Percentiles rank a stretch among this genome's conserved stretches.
Evolutionary conservation across 331 rosid species (phyloP).

Genomic region (Quercus tomentella): DNA sequence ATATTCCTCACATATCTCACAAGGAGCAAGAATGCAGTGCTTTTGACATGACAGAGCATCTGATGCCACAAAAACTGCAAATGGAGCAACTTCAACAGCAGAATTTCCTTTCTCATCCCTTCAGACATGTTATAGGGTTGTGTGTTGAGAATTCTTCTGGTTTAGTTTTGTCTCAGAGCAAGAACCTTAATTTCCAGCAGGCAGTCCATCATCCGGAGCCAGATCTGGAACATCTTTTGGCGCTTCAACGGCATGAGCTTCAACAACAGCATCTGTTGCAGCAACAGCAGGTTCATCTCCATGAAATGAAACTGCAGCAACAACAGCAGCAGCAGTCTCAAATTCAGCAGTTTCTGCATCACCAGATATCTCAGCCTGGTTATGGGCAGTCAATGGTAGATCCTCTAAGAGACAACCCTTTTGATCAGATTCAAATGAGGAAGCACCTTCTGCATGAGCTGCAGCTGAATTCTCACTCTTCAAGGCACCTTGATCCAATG

Average conservation of each 20-base stretch:
- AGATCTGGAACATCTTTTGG: constrained; percentile 54
- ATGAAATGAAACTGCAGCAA: constrained; percentile 55
- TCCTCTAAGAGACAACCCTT: constrained; percentile 41
- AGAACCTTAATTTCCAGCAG: constrained; percentile 38
- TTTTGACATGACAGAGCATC: constrained; percentile 40
- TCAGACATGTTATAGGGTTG: constrained; percentile 34
- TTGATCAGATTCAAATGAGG: constrained; percentile 50
- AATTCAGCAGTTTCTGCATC: constrained; percentile 53
- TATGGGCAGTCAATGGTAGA: constrained; percentile 51
- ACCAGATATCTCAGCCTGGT: constrained; percentile 47
- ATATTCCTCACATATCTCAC: constrained; percentile 37
- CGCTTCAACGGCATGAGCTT: constrained; percentile 49
- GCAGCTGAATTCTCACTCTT: constrained; percentile 47
- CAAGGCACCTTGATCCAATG: constrained; percentile 49
- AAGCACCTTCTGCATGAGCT: constrained; percentile 41
- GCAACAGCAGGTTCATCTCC: constrained; percentile 49
- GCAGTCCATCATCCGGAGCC: constrained; percentile 43
- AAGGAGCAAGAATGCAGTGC: constrained; percentile 34
- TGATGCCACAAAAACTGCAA: constrained; percentile 41
- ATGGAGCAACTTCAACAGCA: constrained; percentile 54
- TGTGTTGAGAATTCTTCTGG: constrained; percentile 45
- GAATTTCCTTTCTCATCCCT: constrained; percentile 27
- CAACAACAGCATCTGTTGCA: constrained; percentile 57
- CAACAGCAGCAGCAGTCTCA: constrained; percentile 49
- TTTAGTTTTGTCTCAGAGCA: constrained; percentile 36